Conservation (phyloP, 345 rosid species). For the Citrus trifoliata region DNA sequence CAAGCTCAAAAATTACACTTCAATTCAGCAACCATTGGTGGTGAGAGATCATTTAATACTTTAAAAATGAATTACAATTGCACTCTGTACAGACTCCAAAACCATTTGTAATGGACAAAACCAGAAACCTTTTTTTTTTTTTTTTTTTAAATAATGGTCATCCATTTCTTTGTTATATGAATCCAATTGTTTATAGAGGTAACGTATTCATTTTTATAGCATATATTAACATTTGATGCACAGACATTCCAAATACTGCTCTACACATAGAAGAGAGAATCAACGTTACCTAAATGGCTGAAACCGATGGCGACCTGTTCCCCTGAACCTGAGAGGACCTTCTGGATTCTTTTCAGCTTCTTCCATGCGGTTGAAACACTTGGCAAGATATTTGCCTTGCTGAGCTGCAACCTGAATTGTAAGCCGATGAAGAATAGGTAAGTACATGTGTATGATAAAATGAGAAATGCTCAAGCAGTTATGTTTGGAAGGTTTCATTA, state of each 20-base stretch:
- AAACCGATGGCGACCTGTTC: conserved; percentile 93
- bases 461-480: background rate
- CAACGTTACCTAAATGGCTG: conserved; percentile 76
- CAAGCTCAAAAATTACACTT: background rate
- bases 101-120: background rate
- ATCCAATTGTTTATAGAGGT: background rate
- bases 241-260: background rate
- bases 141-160: background rate
- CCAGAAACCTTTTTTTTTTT: background rate
- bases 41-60: too few relatives aligned
- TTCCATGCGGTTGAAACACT: conserved; percentile 94
- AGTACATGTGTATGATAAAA: background rate
- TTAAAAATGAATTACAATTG: background rate
- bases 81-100: background rate
- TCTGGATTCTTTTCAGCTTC: conserved; percentile 79
- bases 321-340: conserved; percentile 94
- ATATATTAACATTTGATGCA: background rate
- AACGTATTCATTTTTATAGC: background rate
- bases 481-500: background rate
- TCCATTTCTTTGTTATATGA: background rate
- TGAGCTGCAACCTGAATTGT: conserved; percentile 85
- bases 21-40: background rate
- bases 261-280: background rate
- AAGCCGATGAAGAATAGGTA: background rate
- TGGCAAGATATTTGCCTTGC: conserved; percentile 88